Conservation (phyloP, 148 eudicot genomes). For the Rhododendron ferrugineum region DNA sequence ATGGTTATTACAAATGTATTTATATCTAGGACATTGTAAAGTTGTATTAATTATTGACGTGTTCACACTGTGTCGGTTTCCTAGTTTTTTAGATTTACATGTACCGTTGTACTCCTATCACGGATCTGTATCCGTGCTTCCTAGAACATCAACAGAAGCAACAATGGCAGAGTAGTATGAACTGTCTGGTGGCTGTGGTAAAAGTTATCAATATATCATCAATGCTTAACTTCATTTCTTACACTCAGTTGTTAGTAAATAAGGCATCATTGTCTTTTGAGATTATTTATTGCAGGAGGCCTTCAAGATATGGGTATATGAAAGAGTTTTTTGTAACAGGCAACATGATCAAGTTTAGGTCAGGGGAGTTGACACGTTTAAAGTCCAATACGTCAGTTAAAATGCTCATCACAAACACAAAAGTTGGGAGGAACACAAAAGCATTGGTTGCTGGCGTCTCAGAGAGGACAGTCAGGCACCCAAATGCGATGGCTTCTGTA, state of each 20-base stretch:
- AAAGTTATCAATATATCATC: neutral
- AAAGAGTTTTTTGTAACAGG: constrained; percentile 44
- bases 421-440: constrained; percentile 92
- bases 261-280: neutral
- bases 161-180: neutral
- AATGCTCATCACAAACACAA: constrained; percentile 93
- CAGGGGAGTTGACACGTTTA: constrained; percentile 71
- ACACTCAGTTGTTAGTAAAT: neutral
- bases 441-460: constrained; percentile 89
- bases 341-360: constrained; percentile 79
- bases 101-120: neutral
- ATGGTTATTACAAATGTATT: neutral
- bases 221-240: neutral
- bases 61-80: neutral
- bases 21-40: neutral
- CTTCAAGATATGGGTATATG: neutral
- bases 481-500: constrained; percentile 68
- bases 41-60: neutral
- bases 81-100: neutral
- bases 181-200: neutral
- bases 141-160: neutral
- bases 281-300: neutral
- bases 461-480: constrained; percentile 66
- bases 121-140: neutral
- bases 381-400: constrained; percentile 64